A percentile compares a stretch with the other conserved stretches of the same genome.
phyloP scores from a whole-genome alignment of 768 basidiomycete genomes.

The Collybiopsis confluens region DNA sequence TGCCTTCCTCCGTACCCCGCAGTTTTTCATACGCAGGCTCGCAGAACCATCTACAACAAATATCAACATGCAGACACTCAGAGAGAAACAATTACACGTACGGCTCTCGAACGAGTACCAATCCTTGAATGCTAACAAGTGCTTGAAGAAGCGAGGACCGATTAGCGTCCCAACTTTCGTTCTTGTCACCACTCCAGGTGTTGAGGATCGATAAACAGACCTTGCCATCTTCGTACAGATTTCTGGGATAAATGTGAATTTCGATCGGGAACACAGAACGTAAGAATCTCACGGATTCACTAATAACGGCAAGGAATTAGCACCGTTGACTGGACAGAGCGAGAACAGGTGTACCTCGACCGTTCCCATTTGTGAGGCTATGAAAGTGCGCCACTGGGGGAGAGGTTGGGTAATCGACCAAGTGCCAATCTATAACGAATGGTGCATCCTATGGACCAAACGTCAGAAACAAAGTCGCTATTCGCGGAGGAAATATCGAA shows the following conservation, averaged over 20 bases:
- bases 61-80: background rate
- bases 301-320: slow-evolving; percentile 19
- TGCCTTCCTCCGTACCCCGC: slow-evolving; percentile 85
- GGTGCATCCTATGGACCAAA: slow-evolving; percentile 44
- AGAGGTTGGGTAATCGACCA: slow-evolving; percentile 77
- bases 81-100: slow-evolving; percentile 35
- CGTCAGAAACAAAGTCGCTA: too few species aligned
- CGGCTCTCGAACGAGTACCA: slow-evolving; percentile 91
- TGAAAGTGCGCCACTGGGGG: slow-evolving; percentile 88
- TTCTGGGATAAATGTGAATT: slow-evolving; percentile 41
- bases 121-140: slow-evolving; percentile 89
- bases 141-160: slow-evolving; percentile 88
- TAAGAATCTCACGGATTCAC: slow-evolving; percentile 73
- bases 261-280: background rate
- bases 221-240: slow-evolving; percentile 94
- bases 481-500: slow-evolving; percentile 21
- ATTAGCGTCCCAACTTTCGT: slow-evolving; percentile 81
- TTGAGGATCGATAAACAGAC: slow-evolving; percentile 89
- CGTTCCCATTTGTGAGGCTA: slow-evolving; percentile 94
- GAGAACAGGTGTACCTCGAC: slow-evolving; percentile 51
- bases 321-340: background rate
- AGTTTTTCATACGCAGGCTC: slow-evolving; percentile 94
- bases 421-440: slow-evolving; percentile 92
- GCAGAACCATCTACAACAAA: slow-evolving; percentile 67
- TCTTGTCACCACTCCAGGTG: slow-evolving; percentile 88